Evolutionary conservation across 345 rosid species (phyloP), one percentile per base, ranked within the genome.

Genomic region (Citrus cavaleriei): DNA sequence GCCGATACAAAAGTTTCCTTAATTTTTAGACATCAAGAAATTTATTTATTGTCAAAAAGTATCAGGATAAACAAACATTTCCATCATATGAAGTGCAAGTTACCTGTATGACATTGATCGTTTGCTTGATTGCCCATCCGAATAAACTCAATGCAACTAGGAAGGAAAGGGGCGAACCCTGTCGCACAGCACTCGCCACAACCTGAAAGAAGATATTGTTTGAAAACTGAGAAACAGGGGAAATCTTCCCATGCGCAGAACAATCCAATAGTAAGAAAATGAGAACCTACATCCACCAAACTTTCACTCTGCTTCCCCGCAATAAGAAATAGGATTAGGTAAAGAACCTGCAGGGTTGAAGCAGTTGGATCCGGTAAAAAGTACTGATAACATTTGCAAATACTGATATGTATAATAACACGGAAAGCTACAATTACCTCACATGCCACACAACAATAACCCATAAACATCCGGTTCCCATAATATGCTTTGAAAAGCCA

Each of bases 381-480:
- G 18, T 18, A 49, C 38, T 35, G 58, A 63, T 37, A 5, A 57
- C 34, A 49, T 35, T 58, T 3, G 13, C 3, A 65, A 38, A 3
- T 63, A 65, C 35, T n/a, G 22, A 54, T 25, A 9, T 7, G 37
- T 19, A 61, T 30, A 66, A 7, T 25, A 58, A 54, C 24, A 54
- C n/a, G 22, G 9, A 14, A 30, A 74, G 69, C 34, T 61, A 27
- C 22, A 71, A 30, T 81, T 88, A 90, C 99, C 99, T 96, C 98
- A 70, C 98, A 96, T 6, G 98, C 93, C 80, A 85, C 96, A 35
- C 97, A 95, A 77, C 99, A 95, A 81, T 85, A 95, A 76, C 91
- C 91, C 97, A 95, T 93, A 85, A 95, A 94, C 92, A 90, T 88
- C 32, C 99, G 84, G 82, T 93, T 92, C 51, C 99, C 99, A 85